These are phyloP conservation scores for Austropuccinia psidii DNA, from an alignment of 1,284 basidiomycete species.

Conservation along the genomic window DNA sequence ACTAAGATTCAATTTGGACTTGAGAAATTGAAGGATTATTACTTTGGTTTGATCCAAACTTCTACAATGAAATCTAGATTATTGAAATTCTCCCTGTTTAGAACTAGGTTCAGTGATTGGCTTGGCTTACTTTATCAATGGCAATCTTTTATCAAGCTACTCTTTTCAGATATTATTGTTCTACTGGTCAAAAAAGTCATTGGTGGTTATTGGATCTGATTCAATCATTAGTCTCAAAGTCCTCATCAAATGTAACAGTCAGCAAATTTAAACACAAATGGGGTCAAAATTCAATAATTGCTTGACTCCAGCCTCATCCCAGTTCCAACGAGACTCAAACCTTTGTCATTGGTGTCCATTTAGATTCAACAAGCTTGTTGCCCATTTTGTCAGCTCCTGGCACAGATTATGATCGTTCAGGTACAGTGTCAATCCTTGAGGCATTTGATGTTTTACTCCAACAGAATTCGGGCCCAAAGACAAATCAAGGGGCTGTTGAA, in stretches of 20 bases:
- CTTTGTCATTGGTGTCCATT: conserved; percentile 49
- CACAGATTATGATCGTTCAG: conserved; percentile 78
- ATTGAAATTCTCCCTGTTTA: conserved; percentile 15
- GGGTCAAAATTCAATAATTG: conserved; percentile 83
- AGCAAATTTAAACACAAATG: conserved; percentile 78
- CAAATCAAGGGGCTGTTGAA: conserved; percentile 65
- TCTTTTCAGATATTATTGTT: conserved; percentile 51
- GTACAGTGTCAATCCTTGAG: conserved; percentile 84
- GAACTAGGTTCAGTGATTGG: too few relatives aligned
- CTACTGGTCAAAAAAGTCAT: conserved; percentile 64
- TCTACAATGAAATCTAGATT: conserved; percentile 7
- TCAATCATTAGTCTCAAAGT: conserved; percentile 53
- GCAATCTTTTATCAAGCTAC: conserved; percentile 40
- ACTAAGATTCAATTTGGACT: too few relatives aligned
- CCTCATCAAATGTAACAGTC: conserved; percentile 57
- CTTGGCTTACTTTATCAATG: too few relatives aligned
- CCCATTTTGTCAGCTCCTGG: conserved; percentile 75
- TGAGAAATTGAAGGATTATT: too few relatives aligned
- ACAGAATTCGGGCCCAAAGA: conserved; percentile 62
- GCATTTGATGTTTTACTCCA: conserved; percentile 69
- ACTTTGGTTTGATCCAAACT: too few relatives aligned
- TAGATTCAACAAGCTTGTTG: conserved; percentile 48
- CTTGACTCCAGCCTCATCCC: conserved; percentile 50
- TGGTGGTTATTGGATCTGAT: conserved; percentile 72
- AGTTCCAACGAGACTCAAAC: conserved; percentile 29